Conservation (phyloP, 2,329 filamentous ascomycete genomes). For the Penicillium frequentans region DNA sequence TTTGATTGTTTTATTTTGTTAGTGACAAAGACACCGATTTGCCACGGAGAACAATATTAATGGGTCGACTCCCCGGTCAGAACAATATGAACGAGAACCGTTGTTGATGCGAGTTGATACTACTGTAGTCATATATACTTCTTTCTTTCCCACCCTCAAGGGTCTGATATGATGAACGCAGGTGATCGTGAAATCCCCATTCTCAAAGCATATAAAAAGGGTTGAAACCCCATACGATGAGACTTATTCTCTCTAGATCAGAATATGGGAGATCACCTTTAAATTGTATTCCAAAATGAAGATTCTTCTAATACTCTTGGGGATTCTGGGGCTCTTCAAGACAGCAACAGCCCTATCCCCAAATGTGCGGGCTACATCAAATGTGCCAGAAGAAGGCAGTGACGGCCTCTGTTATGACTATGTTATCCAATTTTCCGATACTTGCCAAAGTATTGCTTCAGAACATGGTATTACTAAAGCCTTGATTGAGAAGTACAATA, state of each 20-base stretch:
- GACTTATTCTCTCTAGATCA: neutral
- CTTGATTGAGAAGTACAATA: constrained; percentile 44
- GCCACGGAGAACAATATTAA: neutral
- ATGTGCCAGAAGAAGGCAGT: neutral
- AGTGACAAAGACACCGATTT: neutral
- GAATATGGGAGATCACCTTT: neutral
- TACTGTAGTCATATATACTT: neutral
- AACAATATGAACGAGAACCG: neutral
- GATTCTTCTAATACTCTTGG: neutral
- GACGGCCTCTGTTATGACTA: constrained; percentile 43
- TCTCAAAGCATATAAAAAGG: neutral
- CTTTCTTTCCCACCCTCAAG: neutral
- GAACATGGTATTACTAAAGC: constrained; percentile 35
- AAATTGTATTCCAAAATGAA: neutral
- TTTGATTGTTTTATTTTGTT: neutral
- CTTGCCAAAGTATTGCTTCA: constrained; percentile 36
- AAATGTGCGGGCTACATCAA: neutral
- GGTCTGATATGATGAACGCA: neutral
- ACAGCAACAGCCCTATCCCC: neutral
- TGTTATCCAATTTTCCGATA: constrained; percentile 34
- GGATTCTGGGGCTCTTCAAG: neutral
- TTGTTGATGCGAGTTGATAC: neutral
- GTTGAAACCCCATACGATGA: neutral
- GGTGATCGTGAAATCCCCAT: neutral
- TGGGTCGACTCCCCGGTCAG: neutral